These are phyloP conservation scores for Malus asiatica DNA, from an alignment of 306 rosid genomes.

Conservation along the genomic window DNA sequence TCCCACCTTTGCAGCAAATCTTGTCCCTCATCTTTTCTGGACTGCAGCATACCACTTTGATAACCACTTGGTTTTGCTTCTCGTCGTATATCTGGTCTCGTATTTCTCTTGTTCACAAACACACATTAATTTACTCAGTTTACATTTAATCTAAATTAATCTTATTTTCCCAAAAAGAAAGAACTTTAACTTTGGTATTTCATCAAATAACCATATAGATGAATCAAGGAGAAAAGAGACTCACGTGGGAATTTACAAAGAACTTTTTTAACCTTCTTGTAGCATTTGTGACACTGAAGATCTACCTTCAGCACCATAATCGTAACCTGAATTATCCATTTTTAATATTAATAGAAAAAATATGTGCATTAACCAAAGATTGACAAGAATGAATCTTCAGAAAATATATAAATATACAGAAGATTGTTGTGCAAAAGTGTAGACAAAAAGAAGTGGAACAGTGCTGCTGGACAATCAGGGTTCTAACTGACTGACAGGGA, in stretches of 20 bases:
- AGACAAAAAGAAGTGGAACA: neutral
- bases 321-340: conserved; percentile 22
- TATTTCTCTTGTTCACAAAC: conserved; percentile 65
- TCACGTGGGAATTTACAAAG: conserved; percentile 70
- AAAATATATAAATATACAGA: neutral
- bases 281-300: conserved; percentile 62
- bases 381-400: neutral
- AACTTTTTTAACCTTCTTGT: conserved; percentile 68
- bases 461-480: neutral
- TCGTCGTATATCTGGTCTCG: conserved; percentile 58
- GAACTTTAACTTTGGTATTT: neutral
- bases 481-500: neutral
- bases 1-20: conserved; percentile 50
- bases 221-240: conserved; percentile 17
- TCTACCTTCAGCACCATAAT: conserved; percentile 65
- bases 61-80: conserved; percentile 41
- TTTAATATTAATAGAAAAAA: neutral
- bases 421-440: neutral
- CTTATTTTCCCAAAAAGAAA: neutral
- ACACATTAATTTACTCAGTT: conserved; percentile 14
- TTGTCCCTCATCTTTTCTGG: conserved; percentile 72
- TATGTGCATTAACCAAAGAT: neutral
- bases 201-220: neutral
- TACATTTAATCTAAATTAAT: neutral
- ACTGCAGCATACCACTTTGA: conserved; percentile 62